A percentile compares a stretch with the other conserved stretches of the same genome.
Conservation (phyloP, 108 stramenopile species). For the Conticribra guillardii region DNA sequence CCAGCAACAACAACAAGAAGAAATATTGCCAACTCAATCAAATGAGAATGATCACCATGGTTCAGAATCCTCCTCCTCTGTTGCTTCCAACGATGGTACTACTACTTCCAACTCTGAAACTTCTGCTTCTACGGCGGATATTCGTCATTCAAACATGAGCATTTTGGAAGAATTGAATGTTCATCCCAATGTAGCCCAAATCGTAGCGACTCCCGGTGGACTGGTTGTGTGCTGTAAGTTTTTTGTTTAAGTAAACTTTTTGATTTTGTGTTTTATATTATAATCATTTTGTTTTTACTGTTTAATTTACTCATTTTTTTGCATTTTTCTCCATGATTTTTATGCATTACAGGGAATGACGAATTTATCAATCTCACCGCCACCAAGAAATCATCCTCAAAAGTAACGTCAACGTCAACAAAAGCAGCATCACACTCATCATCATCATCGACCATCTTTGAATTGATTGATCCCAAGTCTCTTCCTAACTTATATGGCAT, state of each 20-base stretch:
- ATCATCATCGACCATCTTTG: constrained; percentile 30
- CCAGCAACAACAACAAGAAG: too few species aligned
- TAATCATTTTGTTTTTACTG: not conserved
- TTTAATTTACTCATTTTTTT: not conserved
- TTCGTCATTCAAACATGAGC: too few species aligned
- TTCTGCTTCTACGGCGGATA: too few species aligned
- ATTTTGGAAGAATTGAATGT: constrained; percentile 41
- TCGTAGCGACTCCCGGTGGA: constrained; percentile 41
- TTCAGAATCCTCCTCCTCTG: too few species aligned
- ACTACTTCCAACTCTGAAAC: too few species aligned
- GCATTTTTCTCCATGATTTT: not conserved
- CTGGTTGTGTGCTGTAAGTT: constrained; percentile 39
- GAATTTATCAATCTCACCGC: constrained; percentile 3
- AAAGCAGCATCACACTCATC: constrained; percentile 1
- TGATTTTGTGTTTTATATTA: not conserved
- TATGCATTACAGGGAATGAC: constrained; percentile 12
- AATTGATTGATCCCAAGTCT: constrained; percentile 34
- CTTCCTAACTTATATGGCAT: constrained; percentile 36
- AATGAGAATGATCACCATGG: too few species aligned
- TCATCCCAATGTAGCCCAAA: constrained; percentile 29
- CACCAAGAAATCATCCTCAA: constrained; percentile 12
- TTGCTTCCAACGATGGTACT: too few species aligned
- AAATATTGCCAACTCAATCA: too few species aligned
- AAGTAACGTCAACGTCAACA: not conserved
- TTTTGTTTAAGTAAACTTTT: not conserved